Base-by-base conservation (phyloP, 164 flowering plant species). In the Kalanchoe fedtschenkoi region DNA sequence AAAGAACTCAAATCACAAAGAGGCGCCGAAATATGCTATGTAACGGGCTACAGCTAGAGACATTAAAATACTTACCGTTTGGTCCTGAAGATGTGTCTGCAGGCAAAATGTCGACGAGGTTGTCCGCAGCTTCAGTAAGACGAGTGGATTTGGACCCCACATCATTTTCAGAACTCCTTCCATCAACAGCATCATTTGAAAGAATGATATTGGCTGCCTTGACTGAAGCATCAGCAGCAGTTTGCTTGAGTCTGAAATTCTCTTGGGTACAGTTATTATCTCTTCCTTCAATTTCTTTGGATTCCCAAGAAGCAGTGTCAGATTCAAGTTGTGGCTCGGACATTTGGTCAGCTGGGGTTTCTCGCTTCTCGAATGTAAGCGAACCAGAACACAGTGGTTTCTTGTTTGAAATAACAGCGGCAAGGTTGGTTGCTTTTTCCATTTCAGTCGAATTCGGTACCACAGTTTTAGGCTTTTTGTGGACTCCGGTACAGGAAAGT, bases 31-130 rank as follows among this genome's bases (percentile, higher is more conserved):
- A 28, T 44, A 22, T 22, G 32, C 13, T 51, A 51, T 24, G 32
- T 51, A 51, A 11, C 26, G 32, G 32, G n/a, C 17, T 51, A 26
- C 39, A 51, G 26, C 11, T 5, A 17, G 28, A 2, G 4, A 26
- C 24, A 22, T 19, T 7, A 47, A 37, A 44, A 28, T n/a, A 56
- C 29, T 60, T 37, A 72, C 76, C 78, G 60, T 65, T 62, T 35
- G 68, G 13, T 56, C 60, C 71, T 65, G 47, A 43, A 13, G 65
- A 61, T 34, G n/a, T 13, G 15, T 15, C 56, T 2, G 32, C 24
- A 51, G 17, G 32, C 15, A 15, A n/a, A 24, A 51, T 51, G 26
- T 13, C 26, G 56, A 5, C 14, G 16, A 51, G 32, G 56, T 26
- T 11, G 56, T 51, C 28, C 2, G 28, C 6, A 51, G 56, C 33